Percentiles rank a stretch among this genome's conserved stretches.
Evolutionary conservation across 2,329 filamentous ascomycete genomes (phyloP).

Genomic region (Zymoseptoria tritici): DNA sequence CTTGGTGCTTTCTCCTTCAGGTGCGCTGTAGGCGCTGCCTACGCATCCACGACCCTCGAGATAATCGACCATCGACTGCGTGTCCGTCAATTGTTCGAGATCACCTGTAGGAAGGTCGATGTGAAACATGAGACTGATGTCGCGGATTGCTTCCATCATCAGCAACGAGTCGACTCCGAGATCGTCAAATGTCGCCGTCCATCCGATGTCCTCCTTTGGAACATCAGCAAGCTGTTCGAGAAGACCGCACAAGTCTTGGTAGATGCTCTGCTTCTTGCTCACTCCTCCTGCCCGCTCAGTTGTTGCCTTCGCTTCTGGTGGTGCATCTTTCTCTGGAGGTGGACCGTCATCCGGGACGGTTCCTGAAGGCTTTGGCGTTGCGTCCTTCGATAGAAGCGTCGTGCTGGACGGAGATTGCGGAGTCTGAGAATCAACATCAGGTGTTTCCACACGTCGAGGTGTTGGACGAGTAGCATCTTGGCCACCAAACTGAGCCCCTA

Average conservation of each 20-base stretch:
- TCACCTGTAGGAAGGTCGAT: slow-evolving; percentile 1
- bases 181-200: slow-evolving; percentile 9
- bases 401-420: neutral
- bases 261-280: neutral
- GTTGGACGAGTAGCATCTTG: neutral
- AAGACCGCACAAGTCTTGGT: neutral
- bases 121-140: slow-evolving; percentile 11
- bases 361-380: neutral
- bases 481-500: slow-evolving; percentile 1
- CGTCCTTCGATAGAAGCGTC: neutral
- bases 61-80: neutral
- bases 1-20: neutral
- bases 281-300: neutral
- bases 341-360: neutral
- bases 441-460: neutral
- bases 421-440: neutral
- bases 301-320: neutral
- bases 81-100: slow-evolving; percentile 3
- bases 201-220: neutral
- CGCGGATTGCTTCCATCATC: slow-evolving; percentile 17
- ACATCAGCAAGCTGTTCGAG: slow-evolving; percentile 4
- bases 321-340: neutral
- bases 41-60: slow-evolving; percentile 1
- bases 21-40: neutral
- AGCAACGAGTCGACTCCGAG: slow-evolving; percentile 24